Base-by-base conservation (phyloP, 495 filamentous ascomycete genomes). In the Opeltia flavorubescens region DNA sequence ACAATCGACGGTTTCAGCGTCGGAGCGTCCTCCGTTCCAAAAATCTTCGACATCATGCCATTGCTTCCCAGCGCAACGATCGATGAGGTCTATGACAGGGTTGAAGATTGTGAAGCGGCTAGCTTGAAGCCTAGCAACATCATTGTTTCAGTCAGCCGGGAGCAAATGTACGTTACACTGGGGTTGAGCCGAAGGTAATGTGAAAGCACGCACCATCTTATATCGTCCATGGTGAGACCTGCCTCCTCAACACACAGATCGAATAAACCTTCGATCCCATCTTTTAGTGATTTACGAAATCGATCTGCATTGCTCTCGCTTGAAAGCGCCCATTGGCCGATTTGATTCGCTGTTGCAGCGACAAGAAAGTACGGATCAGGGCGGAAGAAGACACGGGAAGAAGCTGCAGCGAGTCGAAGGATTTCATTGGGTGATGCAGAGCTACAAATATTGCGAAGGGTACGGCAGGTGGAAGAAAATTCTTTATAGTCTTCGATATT, bases 401-500 rank as follows among this genome's bases (percentile, higher is more conserved):
- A 58, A 11, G 54, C 52, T 5, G 48, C 55, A 9, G 65, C 61
- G 0, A 66, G 58, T 7, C 41, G 54, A 28, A 67, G 52, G 27
- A 65, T 60, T 27, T 44, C 51, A 9, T 48, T 51, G 4, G 52
- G 49, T 13, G 27, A 5, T 42, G 55, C 13, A 4, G 48, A 24
- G 7, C 7, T 31, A 9, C 18, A 23, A 20, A 55, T 13, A 5
- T 41, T 20, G 21, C 54, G 41, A 38, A 68, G 52, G 1, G 29
- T 5, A 3, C 56, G 49, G 43, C 64, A 64, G 7, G 60, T 58
- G 4, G 64, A 60, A 2, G 61, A 53, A 18, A 61, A 36, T 43
- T 61, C 62, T 12, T 55, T 53, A 40, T 55, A 61, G 38, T 65
- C 59, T 35, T 66, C 61, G 41, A 68, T 66, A 34, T 58, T 60